Evolutionary conservation across 768 basidiomycete genomes (phyloP).

Genomic region (Rhizopogon rudus): DNA sequence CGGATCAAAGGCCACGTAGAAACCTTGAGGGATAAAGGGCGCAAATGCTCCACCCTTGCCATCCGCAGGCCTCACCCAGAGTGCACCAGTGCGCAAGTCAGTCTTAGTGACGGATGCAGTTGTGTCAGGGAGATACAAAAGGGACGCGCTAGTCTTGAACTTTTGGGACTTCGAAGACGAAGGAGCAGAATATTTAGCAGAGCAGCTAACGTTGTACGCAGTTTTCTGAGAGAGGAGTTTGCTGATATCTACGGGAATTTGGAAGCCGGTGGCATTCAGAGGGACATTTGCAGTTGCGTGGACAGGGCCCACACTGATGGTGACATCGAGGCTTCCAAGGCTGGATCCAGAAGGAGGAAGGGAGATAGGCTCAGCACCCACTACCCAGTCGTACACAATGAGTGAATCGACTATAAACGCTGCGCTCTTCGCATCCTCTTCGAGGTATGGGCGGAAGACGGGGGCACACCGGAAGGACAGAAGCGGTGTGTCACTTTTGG

Average conservation of each 20-base stretch:
- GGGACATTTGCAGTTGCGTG: conserved; percentile 25
- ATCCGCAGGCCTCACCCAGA: conserved; percentile 33
- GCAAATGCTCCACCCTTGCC: conserved; percentile 20
- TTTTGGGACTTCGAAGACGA: conserved; percentile 12
- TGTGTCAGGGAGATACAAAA: conserved; percentile 39
- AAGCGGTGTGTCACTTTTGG: conserved; percentile 29
- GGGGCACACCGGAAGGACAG: conserved; percentile 45
- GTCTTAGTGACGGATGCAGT: conserved; percentile 39
- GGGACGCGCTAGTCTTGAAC: conserved; percentile 25
- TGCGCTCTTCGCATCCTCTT: conserved; percentile 27
- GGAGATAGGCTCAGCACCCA: conserved; percentile 28
- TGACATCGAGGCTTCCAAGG: conserved; percentile 19
- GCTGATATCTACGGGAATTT: conserved; percentile 29
- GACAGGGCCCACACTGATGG: conserved; percentile 23
- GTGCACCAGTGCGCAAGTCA: conserved; percentile 40
- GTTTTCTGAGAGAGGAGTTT: conserved; percentile 23
- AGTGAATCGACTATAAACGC: conserved; percentile 34
- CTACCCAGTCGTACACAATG: conserved; percentile 30
- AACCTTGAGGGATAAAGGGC: conserved; percentile 63
- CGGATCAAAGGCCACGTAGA: conserved; percentile 58
- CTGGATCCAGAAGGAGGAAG: conserved; percentile 4
- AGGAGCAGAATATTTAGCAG: conserved; percentile 20
- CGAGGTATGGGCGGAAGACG: conserved; percentile 42
- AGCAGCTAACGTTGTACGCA: conserved; percentile 30
- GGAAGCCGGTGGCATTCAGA: conserved; percentile 31